These are phyloP conservation scores for Alternaria novae-zelandiae DNA, from an alignment of 2,329 filamentous ascomycete species.

Conservation along the genomic window DNA sequence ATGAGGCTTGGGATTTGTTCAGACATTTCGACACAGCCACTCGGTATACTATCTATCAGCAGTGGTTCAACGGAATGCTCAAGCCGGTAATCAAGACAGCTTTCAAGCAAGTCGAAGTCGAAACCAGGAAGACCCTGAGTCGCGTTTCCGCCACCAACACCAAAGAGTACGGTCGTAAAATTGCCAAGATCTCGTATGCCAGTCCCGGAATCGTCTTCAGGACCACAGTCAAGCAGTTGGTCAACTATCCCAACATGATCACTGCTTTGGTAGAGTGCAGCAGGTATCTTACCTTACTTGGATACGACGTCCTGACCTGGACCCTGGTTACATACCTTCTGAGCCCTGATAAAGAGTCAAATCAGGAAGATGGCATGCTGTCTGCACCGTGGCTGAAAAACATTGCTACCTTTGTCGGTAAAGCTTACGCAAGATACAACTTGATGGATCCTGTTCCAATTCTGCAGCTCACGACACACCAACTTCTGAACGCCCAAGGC, in stretches of 20 bases:
- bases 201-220: constrained; percentile 92
- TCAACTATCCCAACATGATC: constrained; percentile 93
- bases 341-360: constrained; percentile 62
- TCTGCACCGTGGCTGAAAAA: constrained; percentile 93
- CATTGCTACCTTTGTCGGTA: constrained; percentile 86
- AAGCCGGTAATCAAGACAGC: constrained; percentile 76
- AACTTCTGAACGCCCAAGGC: constrained; percentile 73
- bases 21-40: constrained; percentile 76
- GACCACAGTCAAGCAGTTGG: constrained; percentile 86
- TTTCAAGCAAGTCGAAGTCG: constrained; percentile 76
- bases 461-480: constrained; percentile 86
- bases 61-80: constrained; percentile 70
- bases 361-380: constrained; percentile 71
- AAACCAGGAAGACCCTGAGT: constrained; percentile 87
- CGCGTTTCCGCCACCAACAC: constrained; percentile 88
- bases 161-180: constrained; percentile 80
- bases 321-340: constrained; percentile 78
- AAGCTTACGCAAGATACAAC: constrained; percentile 85
- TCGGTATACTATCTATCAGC: constrained; percentile 87
- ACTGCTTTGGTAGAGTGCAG: constrained; percentile 94
- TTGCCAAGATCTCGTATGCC: constrained; percentile 91
- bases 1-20: constrained; percentile 85
- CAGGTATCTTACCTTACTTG: constrained; percentile 89
- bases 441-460: constrained; percentile 84
- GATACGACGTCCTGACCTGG: constrained; percentile 94